Evolutionary conservation across 1,139 yeast genomes (phyloP).

Genomic region (Casaregolazyma suthepensis): DNA sequence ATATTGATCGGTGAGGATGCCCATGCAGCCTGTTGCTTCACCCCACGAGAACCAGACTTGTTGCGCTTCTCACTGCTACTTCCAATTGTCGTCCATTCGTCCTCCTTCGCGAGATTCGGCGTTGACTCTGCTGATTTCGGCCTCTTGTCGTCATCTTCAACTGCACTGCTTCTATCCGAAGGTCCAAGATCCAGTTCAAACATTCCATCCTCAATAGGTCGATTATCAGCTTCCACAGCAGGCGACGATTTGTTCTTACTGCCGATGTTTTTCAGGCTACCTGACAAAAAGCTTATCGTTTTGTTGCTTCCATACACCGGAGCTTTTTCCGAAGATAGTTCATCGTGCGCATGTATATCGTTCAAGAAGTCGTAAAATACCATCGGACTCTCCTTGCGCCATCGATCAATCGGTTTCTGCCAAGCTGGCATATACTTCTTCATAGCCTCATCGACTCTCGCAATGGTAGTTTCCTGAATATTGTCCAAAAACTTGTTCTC

Average conservation of each 20-base stretch:
- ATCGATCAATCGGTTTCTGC: constrained; percentile 3
- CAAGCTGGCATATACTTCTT: constrained; percentile 12
- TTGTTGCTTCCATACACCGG: constrained; percentile 18
- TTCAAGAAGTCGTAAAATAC: constrained; percentile 14
- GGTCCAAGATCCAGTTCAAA: constrained; percentile 2
- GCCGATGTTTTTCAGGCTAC: background rate
- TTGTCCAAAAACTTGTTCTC: constrained; percentile 39
- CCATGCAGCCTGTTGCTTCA: background rate
- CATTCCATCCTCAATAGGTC: background rate
- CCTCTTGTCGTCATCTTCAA: background rate
- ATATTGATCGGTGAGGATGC: background rate
- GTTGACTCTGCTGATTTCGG: background rate
- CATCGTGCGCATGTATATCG: constrained; percentile 19
- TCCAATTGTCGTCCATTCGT: constrained; percentile 7
- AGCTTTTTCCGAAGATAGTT: constrained; percentile 11
- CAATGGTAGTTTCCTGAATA: constrained; percentile 30
- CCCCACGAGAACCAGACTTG: background rate
- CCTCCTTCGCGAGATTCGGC: background rate
- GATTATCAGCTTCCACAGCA: background rate
- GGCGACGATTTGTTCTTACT: background rate
- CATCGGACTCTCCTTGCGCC: background rate
- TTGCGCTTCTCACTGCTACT: background rate
- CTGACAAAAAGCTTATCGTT: constrained; percentile 9
- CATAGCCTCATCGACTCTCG: constrained; percentile 28
- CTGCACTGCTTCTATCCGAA: background rate